Evolutionary conservation across 495 filamentous ascomycete species (phyloP), one percentile per base, ranked within the genome.

Genomic region (Tuber umbilicatum): DNA sequence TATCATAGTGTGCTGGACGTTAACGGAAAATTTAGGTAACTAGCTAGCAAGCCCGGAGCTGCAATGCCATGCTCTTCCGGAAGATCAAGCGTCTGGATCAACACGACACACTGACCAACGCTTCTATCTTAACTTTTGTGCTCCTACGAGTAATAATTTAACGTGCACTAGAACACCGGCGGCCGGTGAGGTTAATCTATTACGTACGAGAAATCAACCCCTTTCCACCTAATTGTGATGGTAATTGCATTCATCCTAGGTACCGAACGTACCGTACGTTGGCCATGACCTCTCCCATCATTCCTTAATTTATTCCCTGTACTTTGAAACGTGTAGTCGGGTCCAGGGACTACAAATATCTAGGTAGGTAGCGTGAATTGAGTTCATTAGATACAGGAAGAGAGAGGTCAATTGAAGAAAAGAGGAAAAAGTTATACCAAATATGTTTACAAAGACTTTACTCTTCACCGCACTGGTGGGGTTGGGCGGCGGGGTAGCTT

Each of bases 371-470:
- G 35, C 55, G 55, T 64, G 55, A 35, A 35, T 64, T 35, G 27
- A 5, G 55, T 35, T 14, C 5, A 64, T 35, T 31, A 35, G 19
- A 31, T 64, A 35, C 55, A 17, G 55, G 3, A 35, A 27, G 27
- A 27, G 55, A 64, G 47, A 50, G 50, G 55, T 35, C 55, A 35
- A 35, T 64, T 19, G 55, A 31, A 64, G 31, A 31, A 31, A 27
- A 17, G 0, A 16, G 4, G 0, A 16, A 31, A 64, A 14, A 64
- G 3, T 69, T 38, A 42, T n/a, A 73, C n/a, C 70, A 31, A 31
- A 35, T 9, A 74, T 79, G 79, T 72, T 76, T 27, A 76, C 77
- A 1, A 60, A 68, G n/a, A 68, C 77, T 21, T 70, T 80, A 31
- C 31, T 79, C 21, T 75, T 79, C 45, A 68, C 76, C 23, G 70